Evolutionary conservation across 768 basidiomycete species (phyloP).

Genomic region (Leccinum subgranulosum): DNA sequence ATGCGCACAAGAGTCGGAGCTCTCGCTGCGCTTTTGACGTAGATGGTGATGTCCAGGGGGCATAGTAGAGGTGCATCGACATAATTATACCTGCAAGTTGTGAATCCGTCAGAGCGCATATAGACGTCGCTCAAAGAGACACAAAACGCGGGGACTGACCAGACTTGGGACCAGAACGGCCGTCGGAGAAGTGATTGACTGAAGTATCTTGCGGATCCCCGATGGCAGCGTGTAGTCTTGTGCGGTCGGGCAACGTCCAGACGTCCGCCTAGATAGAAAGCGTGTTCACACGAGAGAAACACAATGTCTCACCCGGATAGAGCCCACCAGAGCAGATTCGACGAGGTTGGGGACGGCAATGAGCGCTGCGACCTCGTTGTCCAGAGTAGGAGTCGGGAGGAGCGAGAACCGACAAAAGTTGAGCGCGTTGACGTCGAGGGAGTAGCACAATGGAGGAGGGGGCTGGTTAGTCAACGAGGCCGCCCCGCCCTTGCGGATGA

Average conservation of each 20-base stretch:
- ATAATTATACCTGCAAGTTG: conserved; percentile 73
- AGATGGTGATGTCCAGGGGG: conserved; percentile 29
- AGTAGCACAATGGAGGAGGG: conserved; percentile 53
- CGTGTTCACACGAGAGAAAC: neutral
- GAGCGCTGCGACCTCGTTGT: conserved; percentile 38
- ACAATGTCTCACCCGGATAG: neutral
- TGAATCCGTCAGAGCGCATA: conserved; percentile 54
- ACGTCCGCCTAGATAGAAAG: conserved; percentile 66
- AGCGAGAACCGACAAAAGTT: conserved; percentile 93
- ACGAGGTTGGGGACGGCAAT: conserved; percentile 85
- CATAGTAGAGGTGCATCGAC: conserved; percentile 68
- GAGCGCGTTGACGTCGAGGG: conserved; percentile 87
- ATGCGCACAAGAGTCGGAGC: conserved; percentile 68
- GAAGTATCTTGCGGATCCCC: conserved; percentile 45
- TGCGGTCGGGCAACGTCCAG: conserved; percentile 68
- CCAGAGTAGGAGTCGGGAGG: conserved; percentile 28
- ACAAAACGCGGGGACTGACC: conserved; percentile 35
- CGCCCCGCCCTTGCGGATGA: conserved; percentile 50
- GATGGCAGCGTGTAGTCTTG: conserved; percentile 81
- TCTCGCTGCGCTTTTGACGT: conserved; percentile 32
- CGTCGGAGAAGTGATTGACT: conserved; percentile 32
- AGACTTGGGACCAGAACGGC: conserved; percentile 52
- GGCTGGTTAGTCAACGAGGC: conserved; percentile 50
- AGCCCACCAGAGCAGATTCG: conserved; percentile 75
- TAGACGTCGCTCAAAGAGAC: conserved; percentile 43